Percentiles rank a stretch among this genome's conserved stretches.
phyloP scores from a whole-genome alignment of 176 grass and related monocot genomes.

The Olyra latifolia region DNA sequence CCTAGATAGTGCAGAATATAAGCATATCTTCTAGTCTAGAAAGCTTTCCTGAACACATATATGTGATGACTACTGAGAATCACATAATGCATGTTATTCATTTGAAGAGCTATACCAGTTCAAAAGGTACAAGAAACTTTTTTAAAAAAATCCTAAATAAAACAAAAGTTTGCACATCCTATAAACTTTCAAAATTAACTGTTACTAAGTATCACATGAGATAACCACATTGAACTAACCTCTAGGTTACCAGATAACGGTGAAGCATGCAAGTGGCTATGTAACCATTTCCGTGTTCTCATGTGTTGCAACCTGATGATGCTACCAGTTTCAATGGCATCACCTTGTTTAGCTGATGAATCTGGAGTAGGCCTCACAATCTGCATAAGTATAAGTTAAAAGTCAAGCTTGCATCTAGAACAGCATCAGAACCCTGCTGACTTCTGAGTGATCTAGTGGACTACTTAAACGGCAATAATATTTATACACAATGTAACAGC shows the following conservation, averaged over 20 bases:
- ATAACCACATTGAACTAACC: slow-evolving; percentile 44
- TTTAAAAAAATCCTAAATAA: not conserved
- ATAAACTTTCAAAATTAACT: not conserved
- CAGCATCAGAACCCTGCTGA: not conserved
- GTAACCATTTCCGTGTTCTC: slow-evolving; percentile 69
- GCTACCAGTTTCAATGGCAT: slow-evolving; percentile 53
- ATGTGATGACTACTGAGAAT: not conserved
- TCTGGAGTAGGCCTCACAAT: slow-evolving; percentile 51
- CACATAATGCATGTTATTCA: not conserved
- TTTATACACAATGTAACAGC: not conserved
- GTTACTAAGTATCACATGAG: not conserved
- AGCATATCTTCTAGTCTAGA: not conserved
- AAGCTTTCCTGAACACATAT: not conserved
- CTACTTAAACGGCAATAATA: slow-evolving; percentile 9
- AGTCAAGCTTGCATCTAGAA: not conserved
- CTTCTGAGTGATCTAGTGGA: not conserved
- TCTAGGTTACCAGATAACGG: slow-evolving; percentile 81
- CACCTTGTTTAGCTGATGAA: slow-evolving; percentile 66
- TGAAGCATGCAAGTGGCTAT: slow-evolving; percentile 75
- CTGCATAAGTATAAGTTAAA: slow-evolving; percentile 39
- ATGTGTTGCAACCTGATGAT: slow-evolving; percentile 72
- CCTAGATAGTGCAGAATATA: not conserved
- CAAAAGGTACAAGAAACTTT: not conserved
- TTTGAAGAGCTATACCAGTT: not conserved
- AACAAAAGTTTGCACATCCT: not conserved